Evolutionary conservation across 306 rosid species (phyloP).

Genomic region (Biancaea sappan): DNA sequence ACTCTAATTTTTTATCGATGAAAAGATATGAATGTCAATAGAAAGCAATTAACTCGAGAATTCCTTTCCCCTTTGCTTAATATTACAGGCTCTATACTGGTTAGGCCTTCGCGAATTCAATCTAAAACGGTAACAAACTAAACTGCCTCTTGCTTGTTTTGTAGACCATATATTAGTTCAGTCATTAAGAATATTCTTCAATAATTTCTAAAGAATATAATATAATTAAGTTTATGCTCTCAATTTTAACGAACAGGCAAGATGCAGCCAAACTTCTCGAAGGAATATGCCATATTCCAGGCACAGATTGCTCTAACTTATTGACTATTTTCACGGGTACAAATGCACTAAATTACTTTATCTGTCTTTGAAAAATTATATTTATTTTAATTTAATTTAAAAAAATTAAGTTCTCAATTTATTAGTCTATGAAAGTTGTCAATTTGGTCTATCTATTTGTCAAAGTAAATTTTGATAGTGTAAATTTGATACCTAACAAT

Average conservation of each 20-base stretch:
- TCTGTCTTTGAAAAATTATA: no score
- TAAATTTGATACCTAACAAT: no score
- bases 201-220: background rate
- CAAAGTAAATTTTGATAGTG: no score
- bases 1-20: background rate
- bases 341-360: no score
- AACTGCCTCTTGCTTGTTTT: no score
- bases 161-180: no score
- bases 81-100: slow-evolving; percentile 56
- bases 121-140: slow-evolving; percentile 53
- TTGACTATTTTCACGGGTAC: slow-evolving; percentile 68
- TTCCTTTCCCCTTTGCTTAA: background rate
- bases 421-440: no score
- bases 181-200: background rate
- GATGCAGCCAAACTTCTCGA: slow-evolving; percentile 35
- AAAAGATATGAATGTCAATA: background rate
- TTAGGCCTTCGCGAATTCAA: slow-evolving; percentile 55
- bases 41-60: slow-evolving; percentile 4
- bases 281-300: slow-evolving; percentile 50
- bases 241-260: slow-evolving; percentile 45
- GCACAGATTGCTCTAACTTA: slow-evolving; percentile 52
- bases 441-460: no score
- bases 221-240: background rate
- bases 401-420: no score
- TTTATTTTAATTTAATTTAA: no score